phyloP scores from a whole-genome alignment of 2,329 filamentous ascomycete species.

The Penicillium paneum region DNA sequence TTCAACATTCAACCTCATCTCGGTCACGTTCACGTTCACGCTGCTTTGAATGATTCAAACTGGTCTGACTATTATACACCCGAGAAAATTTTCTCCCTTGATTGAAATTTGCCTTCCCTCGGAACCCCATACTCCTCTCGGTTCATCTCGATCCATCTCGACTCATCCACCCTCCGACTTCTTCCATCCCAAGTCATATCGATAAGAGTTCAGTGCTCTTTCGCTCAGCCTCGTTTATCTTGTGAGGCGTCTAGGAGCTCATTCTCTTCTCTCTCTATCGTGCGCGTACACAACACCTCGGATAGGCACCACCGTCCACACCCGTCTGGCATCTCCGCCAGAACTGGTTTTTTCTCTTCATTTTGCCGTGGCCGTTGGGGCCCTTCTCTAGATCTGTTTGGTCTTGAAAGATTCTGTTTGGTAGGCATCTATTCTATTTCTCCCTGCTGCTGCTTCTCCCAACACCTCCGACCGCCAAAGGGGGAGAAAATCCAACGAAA shows the following conservation, averaged over 20 bases:
- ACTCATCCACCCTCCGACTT: background rate
- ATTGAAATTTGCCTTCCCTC: slow-evolving; percentile 15
- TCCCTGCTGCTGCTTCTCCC: background rate
- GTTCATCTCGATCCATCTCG: slow-evolving; percentile 6
- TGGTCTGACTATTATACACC: background rate
- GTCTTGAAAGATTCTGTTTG: slow-evolving; percentile 26
- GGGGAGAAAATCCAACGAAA: slow-evolving; percentile 4
- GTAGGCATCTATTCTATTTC: slow-evolving; percentile 21
- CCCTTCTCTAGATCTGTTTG: slow-evolving; percentile 27
- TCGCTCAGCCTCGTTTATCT: slow-evolving; percentile 8
- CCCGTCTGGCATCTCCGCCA: slow-evolving; percentile 28
- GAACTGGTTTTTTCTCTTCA: slow-evolving; percentile 14
- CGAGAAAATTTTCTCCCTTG: slow-evolving; percentile 22
- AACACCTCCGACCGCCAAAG: slow-evolving; percentile 1
- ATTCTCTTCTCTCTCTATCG: slow-evolving; percentile 18
- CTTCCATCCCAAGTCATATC: slow-evolving; percentile 12
- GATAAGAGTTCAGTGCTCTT: slow-evolving; percentile 6
- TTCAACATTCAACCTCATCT: slow-evolving; percentile 17
- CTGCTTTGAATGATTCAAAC: slow-evolving; percentile 5
- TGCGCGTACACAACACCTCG: slow-evolving; percentile 11
- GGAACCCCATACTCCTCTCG: slow-evolving; percentile 3
- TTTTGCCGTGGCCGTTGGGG: slow-evolving; percentile 28
- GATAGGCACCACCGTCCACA: slow-evolving; percentile 19
- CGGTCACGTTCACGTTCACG: slow-evolving; percentile 1
- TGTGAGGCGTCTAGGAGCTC: slow-evolving; percentile 18